Evolutionary conservation across 1,284 basidiomycete genomes (phyloP).

Genomic region (Rugosomyces carneus): DNA sequence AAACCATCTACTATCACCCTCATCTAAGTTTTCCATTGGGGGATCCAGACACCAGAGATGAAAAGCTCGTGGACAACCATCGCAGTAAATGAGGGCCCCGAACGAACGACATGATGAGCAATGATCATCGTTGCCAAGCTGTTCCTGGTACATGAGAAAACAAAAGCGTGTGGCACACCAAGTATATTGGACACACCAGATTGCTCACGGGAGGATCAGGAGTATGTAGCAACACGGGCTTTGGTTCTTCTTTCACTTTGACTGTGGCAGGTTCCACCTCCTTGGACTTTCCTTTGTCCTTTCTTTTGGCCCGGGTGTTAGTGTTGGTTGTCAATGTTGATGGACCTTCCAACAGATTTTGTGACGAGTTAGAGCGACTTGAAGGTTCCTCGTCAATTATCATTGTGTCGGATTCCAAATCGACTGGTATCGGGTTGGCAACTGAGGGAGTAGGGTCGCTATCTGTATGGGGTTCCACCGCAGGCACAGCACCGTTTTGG

Average conservation of each 20-base stretch:
- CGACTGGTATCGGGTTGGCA: conserved; percentile 36
- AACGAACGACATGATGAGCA: conserved; percentile 86
- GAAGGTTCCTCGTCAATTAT: conserved; percentile 40
- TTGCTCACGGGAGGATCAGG: conserved; percentile 41
- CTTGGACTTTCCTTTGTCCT: conserved; percentile 64
- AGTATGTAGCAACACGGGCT: conserved; percentile 38
- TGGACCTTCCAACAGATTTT: conserved; percentile 38
- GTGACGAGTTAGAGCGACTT: conserved; percentile 58
- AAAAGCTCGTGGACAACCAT: conserved; percentile 94
- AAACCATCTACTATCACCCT: conserved; percentile 87
- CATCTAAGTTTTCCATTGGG: conserved; percentile 84
- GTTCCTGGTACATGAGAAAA: conserved; percentile 14
- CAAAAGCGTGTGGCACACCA: conserved; percentile 14
- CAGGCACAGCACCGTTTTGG: conserved; percentile 40
- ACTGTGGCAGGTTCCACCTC: conserved; percentile 41
- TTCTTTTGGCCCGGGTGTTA: conserved; percentile 36
- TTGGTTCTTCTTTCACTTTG: conserved; percentile 69
- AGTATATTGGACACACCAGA: conserved; percentile 33
- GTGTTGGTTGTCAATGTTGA: conserved; percentile 19
- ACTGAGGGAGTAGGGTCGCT: conserved; percentile 32
- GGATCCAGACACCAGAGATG: conserved; percentile 96
- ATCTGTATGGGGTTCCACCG: conserved; percentile 32
- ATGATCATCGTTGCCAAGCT: conserved; percentile 87
- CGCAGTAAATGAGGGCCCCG: conserved; percentile 88
- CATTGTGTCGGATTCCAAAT: conserved; percentile 39